Conservation (phyloP, 495 filamentous ascomycete species). For the Annulohypoxylon moriforme region DNA sequence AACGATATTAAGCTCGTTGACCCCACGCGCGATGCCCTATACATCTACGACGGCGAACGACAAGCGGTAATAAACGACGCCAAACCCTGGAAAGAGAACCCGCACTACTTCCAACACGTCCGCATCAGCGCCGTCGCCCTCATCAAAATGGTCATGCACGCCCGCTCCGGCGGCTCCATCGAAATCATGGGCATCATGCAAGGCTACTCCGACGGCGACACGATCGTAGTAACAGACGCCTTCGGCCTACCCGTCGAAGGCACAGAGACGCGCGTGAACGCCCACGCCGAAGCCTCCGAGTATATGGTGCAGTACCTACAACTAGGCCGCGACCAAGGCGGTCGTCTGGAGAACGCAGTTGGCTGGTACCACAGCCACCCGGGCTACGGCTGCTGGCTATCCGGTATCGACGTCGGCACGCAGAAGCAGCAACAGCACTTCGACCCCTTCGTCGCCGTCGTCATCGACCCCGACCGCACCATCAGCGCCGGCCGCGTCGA, state of each 20-base stretch:
- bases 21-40: conserved; percentile 88
- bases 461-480: conserved; percentile 97
- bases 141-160: conserved; percentile 99
- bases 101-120: conserved; percentile 90
- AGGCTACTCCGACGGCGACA: conserved; percentile 84
- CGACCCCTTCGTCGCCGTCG: conserved; percentile 95
- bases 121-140: conserved; percentile 94
- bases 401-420: conserved; percentile 93
- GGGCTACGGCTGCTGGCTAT: conserved; percentile 98
- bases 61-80: conserved; percentile 69
- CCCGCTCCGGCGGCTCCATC: conserved; percentile 87
- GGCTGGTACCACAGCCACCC: conserved; percentile 99
- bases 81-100: conserved; percentile 85
- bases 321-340: conserved; percentile 74
- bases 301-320: conserved; percentile 91
- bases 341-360: conserved; percentile 86
- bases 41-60: conserved; percentile 75
- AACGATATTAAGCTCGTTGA: conserved; percentile 87
- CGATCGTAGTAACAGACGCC: conserved; percentile 93
- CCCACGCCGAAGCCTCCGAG: conserved; percentile 93
- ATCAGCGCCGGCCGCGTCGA: conserved; percentile 96
- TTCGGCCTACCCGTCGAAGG: conserved; percentile 96
- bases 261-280: conserved; percentile 97
- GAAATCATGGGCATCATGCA: conserved; percentile 99
- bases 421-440: conserved; percentile 84